These are phyloP conservation scores for Alisma plantagoaquatica DNA, from an alignment of 106 monocot species.

Conservation along the genomic window DNA sequence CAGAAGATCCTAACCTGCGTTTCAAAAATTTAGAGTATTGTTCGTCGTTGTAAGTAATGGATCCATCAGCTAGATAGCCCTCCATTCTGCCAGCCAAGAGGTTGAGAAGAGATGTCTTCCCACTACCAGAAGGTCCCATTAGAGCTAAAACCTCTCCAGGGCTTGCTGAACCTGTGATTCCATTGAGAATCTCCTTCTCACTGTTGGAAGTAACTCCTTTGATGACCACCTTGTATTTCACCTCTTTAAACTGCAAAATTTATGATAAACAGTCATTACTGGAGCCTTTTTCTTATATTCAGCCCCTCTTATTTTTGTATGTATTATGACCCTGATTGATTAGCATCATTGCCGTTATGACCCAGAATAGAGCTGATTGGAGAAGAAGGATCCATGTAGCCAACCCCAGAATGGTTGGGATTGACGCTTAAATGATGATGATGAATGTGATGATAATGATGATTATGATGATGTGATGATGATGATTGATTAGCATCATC, in stretches of 20 bases:
- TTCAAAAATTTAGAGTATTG: conserved; percentile 66
- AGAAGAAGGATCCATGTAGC: too few relatives aligned
- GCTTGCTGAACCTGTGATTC: conserved; percentile 77
- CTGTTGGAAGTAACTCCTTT: conserved; percentile 50
- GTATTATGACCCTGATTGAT: too few relatives aligned
- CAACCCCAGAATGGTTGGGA: too few relatives aligned
- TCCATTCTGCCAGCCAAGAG: conserved; percentile 59
- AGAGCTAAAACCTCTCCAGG: conserved; percentile 75
- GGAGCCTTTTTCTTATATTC: too few relatives aligned
- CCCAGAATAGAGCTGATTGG: too few relatives aligned
- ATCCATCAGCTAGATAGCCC: conserved; percentile 27
- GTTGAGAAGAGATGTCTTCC: conserved; percentile 74
- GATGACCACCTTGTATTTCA: conserved; percentile 58
- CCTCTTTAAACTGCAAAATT: conserved; percentile 70
- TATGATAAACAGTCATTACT: too few relatives aligned
- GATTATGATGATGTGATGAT: too few relatives aligned
- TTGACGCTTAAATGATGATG: too few relatives aligned
- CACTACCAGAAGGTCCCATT: conserved; percentile 88
- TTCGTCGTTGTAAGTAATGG: conserved; percentile 68
- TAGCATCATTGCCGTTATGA: too few relatives aligned
- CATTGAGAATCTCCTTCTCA: conserved; percentile 60
- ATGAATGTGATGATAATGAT: too few relatives aligned
- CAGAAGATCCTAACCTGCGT: conserved; percentile 61
- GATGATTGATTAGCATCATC: too few relatives aligned
- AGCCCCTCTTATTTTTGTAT: too few relatives aligned